Conservation (phyloP, 331 rosid species). For the Prunus yedoensis region DNA sequence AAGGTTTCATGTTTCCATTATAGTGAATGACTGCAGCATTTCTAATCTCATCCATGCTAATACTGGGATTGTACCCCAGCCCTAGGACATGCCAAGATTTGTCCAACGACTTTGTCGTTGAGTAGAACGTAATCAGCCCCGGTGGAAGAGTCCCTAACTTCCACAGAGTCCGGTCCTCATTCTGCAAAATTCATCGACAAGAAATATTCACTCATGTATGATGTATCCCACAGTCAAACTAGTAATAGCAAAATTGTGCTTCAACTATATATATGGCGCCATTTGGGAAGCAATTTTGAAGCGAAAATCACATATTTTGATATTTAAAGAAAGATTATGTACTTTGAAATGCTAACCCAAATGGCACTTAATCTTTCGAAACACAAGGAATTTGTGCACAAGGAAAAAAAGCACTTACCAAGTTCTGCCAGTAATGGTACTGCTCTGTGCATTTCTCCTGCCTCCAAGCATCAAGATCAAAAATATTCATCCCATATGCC, state of each 20-base stretch:
- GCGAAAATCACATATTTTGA: not conserved
- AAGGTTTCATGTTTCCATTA: constrained; percentile 97
- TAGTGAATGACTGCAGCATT: constrained; percentile 96
- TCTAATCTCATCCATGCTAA: constrained; percentile 94
- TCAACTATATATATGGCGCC: not conserved
- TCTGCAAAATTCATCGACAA: constrained; percentile 49
- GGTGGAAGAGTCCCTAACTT: constrained; percentile 70
- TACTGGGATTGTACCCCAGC: constrained; percentile 94
- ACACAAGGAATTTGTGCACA: not conserved
- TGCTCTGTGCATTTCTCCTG: constrained; percentile 72
- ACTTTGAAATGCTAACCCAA: not conserved
- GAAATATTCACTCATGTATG: not conserved
- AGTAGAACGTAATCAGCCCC: constrained; percentile 86
- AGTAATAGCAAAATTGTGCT: not conserved
- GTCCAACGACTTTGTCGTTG: constrained; percentile 84
- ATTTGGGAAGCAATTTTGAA: not conserved
- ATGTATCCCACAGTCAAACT: not conserved
- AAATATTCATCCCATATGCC: constrained; percentile 90
- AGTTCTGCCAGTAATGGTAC: constrained; percentile 92
- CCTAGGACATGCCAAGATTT: constrained; percentile 99
- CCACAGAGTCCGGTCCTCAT: constrained; percentile 71
- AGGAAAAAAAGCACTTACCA: constrained; percentile 49
- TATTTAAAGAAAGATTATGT: not conserved
- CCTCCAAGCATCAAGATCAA: constrained; percentile 97
- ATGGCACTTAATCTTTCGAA: not conserved